Conservation (phyloP, 768 basidiomycete species). For the Amylocystis lapponica region DNA sequence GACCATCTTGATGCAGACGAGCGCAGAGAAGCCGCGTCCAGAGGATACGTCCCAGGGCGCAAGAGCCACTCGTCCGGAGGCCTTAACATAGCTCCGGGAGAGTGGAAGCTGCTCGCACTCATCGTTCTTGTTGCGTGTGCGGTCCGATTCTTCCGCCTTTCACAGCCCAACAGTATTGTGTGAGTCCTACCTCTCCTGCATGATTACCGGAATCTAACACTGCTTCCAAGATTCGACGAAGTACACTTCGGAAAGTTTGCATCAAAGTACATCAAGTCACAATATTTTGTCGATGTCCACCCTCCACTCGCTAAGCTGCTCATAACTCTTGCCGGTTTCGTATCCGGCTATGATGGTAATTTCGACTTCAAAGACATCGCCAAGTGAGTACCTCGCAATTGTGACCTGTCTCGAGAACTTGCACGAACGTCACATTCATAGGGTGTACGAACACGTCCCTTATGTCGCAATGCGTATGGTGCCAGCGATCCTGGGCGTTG, state of each 20-base stretch:
- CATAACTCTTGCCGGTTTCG: conserved; percentile 84
- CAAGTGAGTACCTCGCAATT: conserved; percentile 53
- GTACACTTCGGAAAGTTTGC: conserved; percentile 99
- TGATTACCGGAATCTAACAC: neutral
- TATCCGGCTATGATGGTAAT: conserved; percentile 85
- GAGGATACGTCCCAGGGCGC: conserved; percentile 50
- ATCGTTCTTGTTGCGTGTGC: conserved; percentile 63
- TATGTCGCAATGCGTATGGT: conserved; percentile 97
- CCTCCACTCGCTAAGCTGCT: conserved; percentile 95
- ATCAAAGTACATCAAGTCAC: conserved; percentile 85
- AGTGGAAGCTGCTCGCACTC: conserved; percentile 68
- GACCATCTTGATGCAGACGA: conserved; percentile 73
- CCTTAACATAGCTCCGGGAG: conserved; percentile 58
- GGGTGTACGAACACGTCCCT: conserved; percentile 81
- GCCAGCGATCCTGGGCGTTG: conserved; percentile 86
- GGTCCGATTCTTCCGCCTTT: conserved; percentile 86
- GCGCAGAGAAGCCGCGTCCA: conserved; percentile 63
- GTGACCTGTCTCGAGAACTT: neutral
- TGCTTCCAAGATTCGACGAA: conserved; percentile 80
- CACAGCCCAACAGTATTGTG: conserved; percentile 89
- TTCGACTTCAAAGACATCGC: conserved; percentile 99
- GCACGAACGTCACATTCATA: conserved; percentile 26
- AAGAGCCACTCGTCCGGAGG: conserved; percentile 48
- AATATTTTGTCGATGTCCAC: conserved; percentile 93
- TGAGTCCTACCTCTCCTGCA: conserved; percentile 38